phyloP scores from a whole-genome alignment of 371 early-diverging fungal genomes.

The Haplosporangium sp. region DNA sequence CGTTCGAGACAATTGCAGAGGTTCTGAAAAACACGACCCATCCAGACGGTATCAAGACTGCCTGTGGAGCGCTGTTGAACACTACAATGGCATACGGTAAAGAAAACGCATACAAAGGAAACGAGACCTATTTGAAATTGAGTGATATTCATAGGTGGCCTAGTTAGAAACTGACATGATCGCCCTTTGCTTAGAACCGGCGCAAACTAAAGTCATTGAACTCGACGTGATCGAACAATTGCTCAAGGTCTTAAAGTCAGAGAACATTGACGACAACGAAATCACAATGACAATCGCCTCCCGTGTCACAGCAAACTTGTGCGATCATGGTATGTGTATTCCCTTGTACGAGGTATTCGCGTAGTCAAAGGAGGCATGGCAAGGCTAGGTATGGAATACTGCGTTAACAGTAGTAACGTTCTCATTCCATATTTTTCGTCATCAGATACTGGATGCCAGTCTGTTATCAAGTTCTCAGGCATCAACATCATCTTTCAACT shows the following conservation, averaged over 20 bases:
- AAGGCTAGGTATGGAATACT: background rate
- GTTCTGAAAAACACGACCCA: conserved; percentile 57
- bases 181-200: conserved; percentile 53
- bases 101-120: background rate
- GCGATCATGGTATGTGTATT: conserved; percentile 33
- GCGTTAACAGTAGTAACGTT: background rate
- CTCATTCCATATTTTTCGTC: background rate
- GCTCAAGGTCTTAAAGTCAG: conserved; percentile 54
- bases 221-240: conserved; percentile 56
- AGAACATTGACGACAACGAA: conserved; percentile 56
- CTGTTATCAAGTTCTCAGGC: conserved; percentile 27
- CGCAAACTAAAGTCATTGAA: conserved; percentile 57
- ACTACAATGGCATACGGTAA: conserved; percentile 83
- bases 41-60: conserved; percentile 61
- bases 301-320: conserved; percentile 32
- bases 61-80: conserved; percentile 79
- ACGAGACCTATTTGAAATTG: background rate
- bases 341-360: background rate
- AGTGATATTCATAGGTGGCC: too few species aligned
- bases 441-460: conserved; percentile 28
- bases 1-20: conserved; percentile 58
- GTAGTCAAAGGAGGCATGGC: background rate
- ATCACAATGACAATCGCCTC: conserved; percentile 44
- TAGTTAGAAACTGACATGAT: too few species aligned
- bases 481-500: conserved; percentile 24